A percentile compares a stretch with the other conserved stretches of the same genome.
Evolutionary conservation across 345 rosid species (phyloP).

Genomic region (Trapa incisa): DNA sequence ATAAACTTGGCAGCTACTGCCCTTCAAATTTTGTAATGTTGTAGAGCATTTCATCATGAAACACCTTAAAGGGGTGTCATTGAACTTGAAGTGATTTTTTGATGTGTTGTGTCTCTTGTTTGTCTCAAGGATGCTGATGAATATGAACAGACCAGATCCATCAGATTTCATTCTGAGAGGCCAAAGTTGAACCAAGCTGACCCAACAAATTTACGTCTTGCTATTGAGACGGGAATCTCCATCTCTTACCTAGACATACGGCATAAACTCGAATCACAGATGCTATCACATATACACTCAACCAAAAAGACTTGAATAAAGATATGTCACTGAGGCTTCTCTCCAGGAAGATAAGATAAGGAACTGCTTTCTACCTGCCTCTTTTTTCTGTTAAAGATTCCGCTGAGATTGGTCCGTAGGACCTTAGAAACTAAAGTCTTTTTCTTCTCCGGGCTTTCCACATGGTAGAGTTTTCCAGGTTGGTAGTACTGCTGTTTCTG

Average conservation of each 20-base stretch:
- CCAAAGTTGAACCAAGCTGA: no score
- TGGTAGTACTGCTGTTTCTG: conserved; percentile 36
- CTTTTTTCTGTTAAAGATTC: conserved; percentile 66
- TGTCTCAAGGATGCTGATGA: no score
- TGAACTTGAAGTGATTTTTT: no score
- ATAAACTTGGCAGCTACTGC: background rate
- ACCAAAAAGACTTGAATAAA: background rate
- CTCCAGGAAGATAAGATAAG: conserved; percentile 69
- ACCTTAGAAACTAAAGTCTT: conserved; percentile 42
- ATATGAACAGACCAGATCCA: no score
- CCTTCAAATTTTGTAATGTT: no score
- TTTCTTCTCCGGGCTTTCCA: conserved; percentile 44
- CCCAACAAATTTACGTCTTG: background rate
- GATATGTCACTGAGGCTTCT: conserved; percentile 24
- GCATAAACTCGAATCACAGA: background rate
- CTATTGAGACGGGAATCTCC: background rate
- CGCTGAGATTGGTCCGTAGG: conserved; percentile 51
- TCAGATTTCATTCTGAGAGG: no score
- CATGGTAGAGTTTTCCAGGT: conserved; percentile 21
- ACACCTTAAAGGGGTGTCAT: no score
- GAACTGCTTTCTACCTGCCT: conserved; percentile 78
- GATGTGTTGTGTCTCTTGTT: no score
- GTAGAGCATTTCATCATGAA: no score
- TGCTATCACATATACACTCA: background rate
- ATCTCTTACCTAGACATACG: background rate